These are phyloP conservation scores for Marasmius tenuissimus DNA, from an alignment of 1,284 basidiomycete genomes.

Conservation along the genomic window DNA sequence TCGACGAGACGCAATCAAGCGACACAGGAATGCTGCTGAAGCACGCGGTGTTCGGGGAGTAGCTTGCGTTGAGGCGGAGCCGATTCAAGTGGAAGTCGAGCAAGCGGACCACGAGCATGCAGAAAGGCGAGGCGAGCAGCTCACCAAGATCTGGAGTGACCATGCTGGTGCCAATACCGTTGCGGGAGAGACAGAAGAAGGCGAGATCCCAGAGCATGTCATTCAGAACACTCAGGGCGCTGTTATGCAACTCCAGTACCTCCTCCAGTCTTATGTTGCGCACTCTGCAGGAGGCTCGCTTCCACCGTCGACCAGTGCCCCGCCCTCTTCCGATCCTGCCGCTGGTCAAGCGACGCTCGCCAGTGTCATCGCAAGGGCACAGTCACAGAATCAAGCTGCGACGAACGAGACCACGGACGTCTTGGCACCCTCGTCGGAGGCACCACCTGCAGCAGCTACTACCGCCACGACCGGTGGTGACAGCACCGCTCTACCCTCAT, in stretches of 20 bases:
- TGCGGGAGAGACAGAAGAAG: slow-evolving; percentile 49
- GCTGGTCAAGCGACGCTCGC: slow-evolving; percentile 62
- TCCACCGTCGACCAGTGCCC: slow-evolving; percentile 23
- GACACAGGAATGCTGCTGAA: slow-evolving; percentile 62
- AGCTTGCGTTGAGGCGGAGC: slow-evolving; percentile 52
- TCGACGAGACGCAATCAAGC: slow-evolving; percentile 71
- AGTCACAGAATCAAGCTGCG: slow-evolving; percentile 28
- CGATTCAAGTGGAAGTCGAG: slow-evolving; percentile 60
- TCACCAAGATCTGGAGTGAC: slow-evolving; percentile 22
- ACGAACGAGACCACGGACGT: slow-evolving; percentile 6
- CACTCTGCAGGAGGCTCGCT: slow-evolving; percentile 48
- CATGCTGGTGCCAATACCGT: slow-evolving; percentile 19
- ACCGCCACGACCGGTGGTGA: slow-evolving; percentile 13
- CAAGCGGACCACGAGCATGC: slow-evolving; percentile 50
- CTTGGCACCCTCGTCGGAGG: neutral
- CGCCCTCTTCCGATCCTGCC: slow-evolving; percentile 38
- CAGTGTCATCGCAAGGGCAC: slow-evolving; percentile 65
- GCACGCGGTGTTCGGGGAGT: slow-evolving; percentile 45
- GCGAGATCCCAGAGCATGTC: slow-evolving; percentile 54
- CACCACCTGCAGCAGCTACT: slow-evolving; percentile 15
- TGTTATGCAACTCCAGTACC: slow-evolving; percentile 55
- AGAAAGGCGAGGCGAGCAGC: slow-evolving; percentile 53
- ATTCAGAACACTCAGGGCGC: slow-evolving; percentile 52
- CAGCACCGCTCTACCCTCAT: slow-evolving; percentile 28
- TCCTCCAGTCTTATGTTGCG: slow-evolving; percentile 59